phyloP scores from a whole-genome alignment of 2,329 filamentous ascomycete species.

The Celoporthe dispersa region DNA sequence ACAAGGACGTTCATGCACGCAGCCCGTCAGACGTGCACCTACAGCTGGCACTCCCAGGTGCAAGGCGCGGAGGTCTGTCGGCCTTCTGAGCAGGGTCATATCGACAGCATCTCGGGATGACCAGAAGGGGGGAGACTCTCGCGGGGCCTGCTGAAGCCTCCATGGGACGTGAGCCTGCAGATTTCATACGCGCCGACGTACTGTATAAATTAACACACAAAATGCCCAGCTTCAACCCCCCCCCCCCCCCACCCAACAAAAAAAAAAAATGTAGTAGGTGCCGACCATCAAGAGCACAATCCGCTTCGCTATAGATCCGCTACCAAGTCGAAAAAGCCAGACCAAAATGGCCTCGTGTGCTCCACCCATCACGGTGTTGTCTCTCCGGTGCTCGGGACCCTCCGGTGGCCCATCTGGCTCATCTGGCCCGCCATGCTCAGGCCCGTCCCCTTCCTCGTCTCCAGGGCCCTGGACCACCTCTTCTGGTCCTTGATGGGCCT shows the following conservation, averaged over 20 bases:
- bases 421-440: conserved; percentile 50
- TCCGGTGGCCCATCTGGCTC: conserved; percentile 24
- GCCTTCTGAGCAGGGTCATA: no score
- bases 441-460: conserved; percentile 58
- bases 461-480: conserved; percentile 52
- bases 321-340: neutral
- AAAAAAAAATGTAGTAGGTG: neutral
- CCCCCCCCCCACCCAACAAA: no score
- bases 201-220: neutral
- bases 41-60: no score
- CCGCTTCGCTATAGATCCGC: neutral
- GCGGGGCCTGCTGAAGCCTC: neutral
- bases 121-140: no score
- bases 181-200: neutral
- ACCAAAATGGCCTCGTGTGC: neutral
- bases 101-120: neutral
- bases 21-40: no score
- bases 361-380: neutral
- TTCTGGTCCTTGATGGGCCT: conserved; percentile 45
- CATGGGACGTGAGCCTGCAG: neutral
- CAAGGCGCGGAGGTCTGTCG: no score
- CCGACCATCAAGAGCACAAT: neutral
- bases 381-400: neutral
- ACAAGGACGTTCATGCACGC: neutral
- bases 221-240: neutral